These are phyloP conservation scores for Phialophora tarda DNA, from an alignment of 2,329 filamentous ascomycete genomes.

Conservation along the genomic window DNA sequence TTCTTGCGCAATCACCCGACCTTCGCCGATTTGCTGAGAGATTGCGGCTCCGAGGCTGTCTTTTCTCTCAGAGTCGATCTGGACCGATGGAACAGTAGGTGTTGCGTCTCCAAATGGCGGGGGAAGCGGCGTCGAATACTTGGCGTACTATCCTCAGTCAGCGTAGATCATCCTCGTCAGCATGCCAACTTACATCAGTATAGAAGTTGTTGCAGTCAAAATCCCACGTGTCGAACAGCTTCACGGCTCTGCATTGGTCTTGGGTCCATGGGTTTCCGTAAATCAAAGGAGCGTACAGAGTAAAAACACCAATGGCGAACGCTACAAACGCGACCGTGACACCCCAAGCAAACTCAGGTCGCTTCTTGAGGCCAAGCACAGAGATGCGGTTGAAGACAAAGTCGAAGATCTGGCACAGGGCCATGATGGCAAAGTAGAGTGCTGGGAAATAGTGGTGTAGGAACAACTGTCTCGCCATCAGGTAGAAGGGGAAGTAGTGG, in stretches of 20 bases:
- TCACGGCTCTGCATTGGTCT: constrained; percentile 81
- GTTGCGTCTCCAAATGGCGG: constrained; percentile 25
- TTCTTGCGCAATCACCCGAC: constrained; percentile 60
- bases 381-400: constrained; percentile 77
- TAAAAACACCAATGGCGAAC: constrained; percentile 75
- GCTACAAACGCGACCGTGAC: constrained; percentile 75
- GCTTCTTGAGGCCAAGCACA: constrained; percentile 69
- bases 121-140: constrained; percentile 42
- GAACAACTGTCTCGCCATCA: constrained; percentile 98
- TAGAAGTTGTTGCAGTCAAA: constrained; percentile 97
- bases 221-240: constrained; percentile 89
- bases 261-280: constrained; percentile 97
- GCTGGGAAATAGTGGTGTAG: constrained; percentile 98
- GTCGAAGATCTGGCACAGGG: constrained; percentile 87
- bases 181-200: constrained; percentile 71
- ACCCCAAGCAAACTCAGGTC: constrained; percentile 75
- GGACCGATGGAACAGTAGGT: constrained; percentile 33
- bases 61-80: constrained; percentile 33
- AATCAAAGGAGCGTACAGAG: constrained; percentile 82
- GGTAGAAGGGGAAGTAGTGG: constrained; percentile 98
- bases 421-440: constrained; percentile 90
- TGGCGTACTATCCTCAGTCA: constrained; percentile 43
- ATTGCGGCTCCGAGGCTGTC: constrained; percentile 41
- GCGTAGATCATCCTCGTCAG: not conserved
- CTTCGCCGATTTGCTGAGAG: constrained; percentile 44